Conservation (phyloP, 1,284 basidiomycete species). For the Leccinum discolor region DNA sequence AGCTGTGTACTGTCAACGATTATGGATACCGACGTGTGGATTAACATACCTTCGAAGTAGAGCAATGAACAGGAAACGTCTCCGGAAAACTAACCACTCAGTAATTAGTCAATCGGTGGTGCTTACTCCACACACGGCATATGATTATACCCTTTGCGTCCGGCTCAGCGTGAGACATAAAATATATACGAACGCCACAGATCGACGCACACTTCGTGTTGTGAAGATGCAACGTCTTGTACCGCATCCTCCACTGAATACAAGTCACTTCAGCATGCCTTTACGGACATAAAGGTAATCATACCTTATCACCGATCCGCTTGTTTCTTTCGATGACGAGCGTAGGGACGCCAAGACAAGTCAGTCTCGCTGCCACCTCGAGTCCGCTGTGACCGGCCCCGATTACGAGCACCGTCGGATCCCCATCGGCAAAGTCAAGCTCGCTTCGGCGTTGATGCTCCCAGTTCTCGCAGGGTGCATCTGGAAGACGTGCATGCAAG, state of each 20-base stretch:
- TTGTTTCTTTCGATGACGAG: slow-evolving; percentile 37
- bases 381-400: slow-evolving; percentile 42
- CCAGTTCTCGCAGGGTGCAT: not conserved
- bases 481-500: not conserved
- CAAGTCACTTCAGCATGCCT: slow-evolving; percentile 1
- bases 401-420: slow-evolving; percentile 33
- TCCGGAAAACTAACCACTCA: slow-evolving; percentile 30
- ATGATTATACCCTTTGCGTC: slow-evolving; percentile 20
- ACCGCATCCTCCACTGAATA: slow-evolving; percentile 31
- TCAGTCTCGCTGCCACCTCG: slow-evolving; percentile 35
- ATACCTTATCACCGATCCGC: slow-evolving; percentile 34
- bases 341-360: slow-evolving; percentile 2
- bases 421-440: slow-evolving; percentile 12
- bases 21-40: not conserved
- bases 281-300: not conserved
- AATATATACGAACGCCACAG: not conserved
- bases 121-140: slow-evolving; percentile 29
- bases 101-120: not conserved
- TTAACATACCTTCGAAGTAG: slow-evolving; percentile 31
- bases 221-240: slow-evolving; percentile 28
- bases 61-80: slow-evolving; percentile 38
- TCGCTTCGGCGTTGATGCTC: slow-evolving; percentile 7
- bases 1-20: slow-evolving; percentile 33
- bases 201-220: slow-evolving; percentile 24
- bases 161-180: not conserved